Conservation (phyloP, 192 early-diverging fungal genomes). For the Backusella liffmaniae region DNA sequence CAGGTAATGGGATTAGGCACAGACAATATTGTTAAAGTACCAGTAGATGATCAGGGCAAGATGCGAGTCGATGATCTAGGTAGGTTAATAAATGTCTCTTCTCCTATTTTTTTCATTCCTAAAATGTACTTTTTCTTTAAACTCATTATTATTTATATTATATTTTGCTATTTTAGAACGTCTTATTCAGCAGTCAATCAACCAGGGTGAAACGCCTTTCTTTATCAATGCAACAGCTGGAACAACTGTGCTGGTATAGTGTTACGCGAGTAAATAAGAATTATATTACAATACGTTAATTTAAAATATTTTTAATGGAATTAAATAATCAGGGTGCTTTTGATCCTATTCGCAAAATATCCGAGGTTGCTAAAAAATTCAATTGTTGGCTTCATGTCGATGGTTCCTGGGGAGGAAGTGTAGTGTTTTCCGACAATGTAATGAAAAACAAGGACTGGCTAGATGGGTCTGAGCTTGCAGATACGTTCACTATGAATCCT, state of each 20-base stretch:
- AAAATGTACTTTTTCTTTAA: background rate
- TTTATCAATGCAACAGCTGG: constrained; percentile 84
- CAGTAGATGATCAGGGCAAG: constrained; percentile 56
- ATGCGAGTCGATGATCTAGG: constrained; percentile 61
- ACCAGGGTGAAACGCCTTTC: constrained; percentile 60
- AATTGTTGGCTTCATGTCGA: constrained; percentile 78
- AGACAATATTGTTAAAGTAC: constrained; percentile 65
- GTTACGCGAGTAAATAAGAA: background rate
- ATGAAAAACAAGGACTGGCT: constrained; percentile 36
- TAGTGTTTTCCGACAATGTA: constrained; percentile 56
- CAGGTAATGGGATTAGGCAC: constrained; percentile 69
- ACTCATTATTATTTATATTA: background rate
- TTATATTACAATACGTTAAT: background rate
- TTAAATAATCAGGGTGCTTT: constrained; percentile 56
- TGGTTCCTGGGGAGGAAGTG: constrained; percentile 76
- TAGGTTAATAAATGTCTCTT: constrained; percentile 10
- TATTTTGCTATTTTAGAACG: constrained; percentile 34
- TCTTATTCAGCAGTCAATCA: constrained; percentile 40
- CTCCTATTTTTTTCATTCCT: background rate
- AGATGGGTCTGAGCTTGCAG: constrained; percentile 51
- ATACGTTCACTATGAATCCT: constrained; percentile 76
- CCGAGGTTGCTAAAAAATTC: constrained; percentile 54
- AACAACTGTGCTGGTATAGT: constrained; percentile 70
- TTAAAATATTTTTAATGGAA: background rate
- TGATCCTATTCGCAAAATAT: constrained; percentile 65